Base-by-base conservation (phyloP, 2,329 filamentous ascomycete species). In the Fusarium sp. region DNA sequence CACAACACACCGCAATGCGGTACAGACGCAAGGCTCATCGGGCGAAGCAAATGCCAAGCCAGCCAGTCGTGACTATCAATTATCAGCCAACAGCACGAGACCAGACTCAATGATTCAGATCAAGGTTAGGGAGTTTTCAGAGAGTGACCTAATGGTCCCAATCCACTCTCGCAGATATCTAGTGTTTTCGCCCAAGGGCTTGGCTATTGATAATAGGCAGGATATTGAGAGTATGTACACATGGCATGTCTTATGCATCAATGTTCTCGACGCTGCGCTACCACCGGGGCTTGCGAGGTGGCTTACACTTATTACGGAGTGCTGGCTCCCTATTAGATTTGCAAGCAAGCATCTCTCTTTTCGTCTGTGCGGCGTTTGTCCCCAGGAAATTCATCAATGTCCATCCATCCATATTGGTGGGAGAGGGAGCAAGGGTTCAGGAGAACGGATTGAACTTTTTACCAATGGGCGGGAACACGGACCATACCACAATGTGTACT, bases 1-100 rank as follows among this genome's bases (percentile, higher is more conserved):
- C 69, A 72, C 70, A 67, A 62, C 70, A 59, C 70, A 49, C 22
- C n/a, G 30, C 54, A 57, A 53, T 27, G 49, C 25, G 30, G 68
- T 52, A 53, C 57, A 64, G 58, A 60, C 41, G 45, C 59, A 61
- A 54, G 54, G 61, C 65, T 46, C 46, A 37, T 32, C 34, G 57
- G 53, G 24, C 47, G 45, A 69, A 65, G 65, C 37, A 29, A 65
- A 46, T 32, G 61, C 49, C 32, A 69, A 55, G 65, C 52, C 34
- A 37, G 60, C 52, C 58, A 60, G 66, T 63, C 55, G 68, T 68
- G 66, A 67, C 45, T 71, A 65, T 37, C 24, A 37, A 37, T 58
- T 56, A 49, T 51, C 57, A 44, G 45, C 57, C 54, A 72, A 58
- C 44, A 57, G 54, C 46, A 63, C 29, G 37, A 49, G 58, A 53